Evolutionary conservation across 2,329 filamentous ascomycete genomes (phyloP).

Genomic region (Aspergillus phoenicis): DNA sequence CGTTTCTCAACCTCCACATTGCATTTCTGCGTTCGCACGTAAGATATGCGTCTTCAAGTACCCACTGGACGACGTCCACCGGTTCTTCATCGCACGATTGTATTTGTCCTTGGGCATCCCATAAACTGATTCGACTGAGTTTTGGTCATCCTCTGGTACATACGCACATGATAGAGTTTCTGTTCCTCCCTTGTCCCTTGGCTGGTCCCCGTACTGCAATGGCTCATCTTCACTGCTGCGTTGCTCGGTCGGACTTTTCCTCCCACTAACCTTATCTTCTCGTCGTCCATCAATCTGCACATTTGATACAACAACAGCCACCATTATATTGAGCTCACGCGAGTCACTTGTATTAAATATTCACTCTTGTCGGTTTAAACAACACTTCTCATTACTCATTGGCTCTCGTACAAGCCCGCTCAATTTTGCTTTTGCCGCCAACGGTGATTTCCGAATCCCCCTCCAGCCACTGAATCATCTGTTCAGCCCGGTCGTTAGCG

Average conservation of each 20-base stretch:
- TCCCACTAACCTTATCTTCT: neutral
- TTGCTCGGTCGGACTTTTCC: neutral
- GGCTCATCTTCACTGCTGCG: neutral
- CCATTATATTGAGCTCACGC: neutral
- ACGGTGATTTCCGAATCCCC: neutral
- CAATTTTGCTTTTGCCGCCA: neutral
- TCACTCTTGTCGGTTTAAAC: neutral
- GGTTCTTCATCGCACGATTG: too few species aligned
- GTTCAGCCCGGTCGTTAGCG: conserved; percentile 3
- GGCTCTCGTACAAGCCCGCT: neutral
- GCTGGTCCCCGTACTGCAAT: neutral
- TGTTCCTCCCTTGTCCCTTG: neutral
- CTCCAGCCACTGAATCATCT: conserved; percentile 5
- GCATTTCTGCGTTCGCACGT: too few species aligned
- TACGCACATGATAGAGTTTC: conserved; percentile 8
- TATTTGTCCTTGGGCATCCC: neutral
- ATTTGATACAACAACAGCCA: neutral
- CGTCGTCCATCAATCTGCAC: neutral
- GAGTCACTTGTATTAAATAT: neutral
- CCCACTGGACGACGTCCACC: too few species aligned
- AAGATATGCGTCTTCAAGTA: too few species aligned
- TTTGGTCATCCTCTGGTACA: conserved; percentile 6
- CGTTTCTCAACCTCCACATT: too few species aligned
- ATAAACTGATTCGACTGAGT: conserved; percentile 4
- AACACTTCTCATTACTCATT: neutral